These are phyloP conservation scores for Pneumocystis canis DNA, from an alignment of 1,139 yeast species.

Conservation along the genomic window DNA sequence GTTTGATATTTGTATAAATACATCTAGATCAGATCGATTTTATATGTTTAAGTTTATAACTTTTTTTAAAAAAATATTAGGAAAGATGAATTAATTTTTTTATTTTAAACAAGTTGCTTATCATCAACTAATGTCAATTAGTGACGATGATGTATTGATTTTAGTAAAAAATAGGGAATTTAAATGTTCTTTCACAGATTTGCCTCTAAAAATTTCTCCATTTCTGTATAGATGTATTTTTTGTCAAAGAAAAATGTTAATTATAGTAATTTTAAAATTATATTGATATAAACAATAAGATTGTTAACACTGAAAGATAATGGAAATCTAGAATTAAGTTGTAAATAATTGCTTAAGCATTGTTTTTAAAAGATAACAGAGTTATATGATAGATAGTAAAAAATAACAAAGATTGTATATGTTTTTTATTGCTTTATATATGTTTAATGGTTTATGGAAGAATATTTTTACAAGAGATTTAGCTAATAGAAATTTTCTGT, in stretches of 20 bases:
- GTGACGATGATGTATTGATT: slow-evolving; percentile 92
- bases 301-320: background rate
- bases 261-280: too few relatives aligned
- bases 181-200: background rate
- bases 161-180: slow-evolving; percentile 36
- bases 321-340: background rate
- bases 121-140: slow-evolving; percentile 48
- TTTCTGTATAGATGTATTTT: background rate
- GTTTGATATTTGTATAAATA: background rate
- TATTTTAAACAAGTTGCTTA: slow-evolving; percentile 31
- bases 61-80: too few relatives aligned
- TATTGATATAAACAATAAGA: too few relatives aligned
- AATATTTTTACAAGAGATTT: slow-evolving; percentile 47
- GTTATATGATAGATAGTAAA: background rate
- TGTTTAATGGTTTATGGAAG: slow-evolving; percentile 36
- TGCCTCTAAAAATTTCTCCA: background rate
- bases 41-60: background rate
- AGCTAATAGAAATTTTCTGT: slow-evolving; percentile 62
- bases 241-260: background rate
- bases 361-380: background rate
- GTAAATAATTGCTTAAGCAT: background rate
- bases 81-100: too few relatives aligned
- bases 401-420: background rate
- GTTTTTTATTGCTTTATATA: background rate
- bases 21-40: too few relatives aligned